Conservation (phyloP, 306 rosid species). For the Carpinus viminea region DNA sequence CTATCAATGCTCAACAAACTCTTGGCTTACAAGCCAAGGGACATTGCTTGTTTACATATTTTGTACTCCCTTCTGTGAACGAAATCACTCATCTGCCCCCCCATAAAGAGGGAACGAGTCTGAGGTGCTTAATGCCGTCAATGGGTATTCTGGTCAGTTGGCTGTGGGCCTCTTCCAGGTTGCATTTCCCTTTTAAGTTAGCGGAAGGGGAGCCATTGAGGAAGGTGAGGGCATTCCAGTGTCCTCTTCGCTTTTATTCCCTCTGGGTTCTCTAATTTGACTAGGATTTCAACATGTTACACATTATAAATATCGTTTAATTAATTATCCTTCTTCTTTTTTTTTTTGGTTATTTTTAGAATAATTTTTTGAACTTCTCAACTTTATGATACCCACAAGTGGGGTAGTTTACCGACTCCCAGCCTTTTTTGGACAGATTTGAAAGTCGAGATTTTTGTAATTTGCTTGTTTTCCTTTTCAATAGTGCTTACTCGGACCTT, state of each 20-base stretch:
- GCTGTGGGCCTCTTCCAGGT: constrained; percentile 32
- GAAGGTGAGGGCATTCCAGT: constrained; percentile 32
- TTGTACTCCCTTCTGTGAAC: constrained; percentile 14
- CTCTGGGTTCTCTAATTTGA: constrained; percentile 4
- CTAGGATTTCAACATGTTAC: constrained; percentile 5
- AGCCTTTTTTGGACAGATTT: too few relatives aligned
- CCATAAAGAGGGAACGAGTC: constrained; percentile 6
- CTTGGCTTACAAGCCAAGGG: constrained; percentile 73
- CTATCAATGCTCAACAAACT: constrained; percentile 32
- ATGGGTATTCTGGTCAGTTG: constrained; percentile 29
- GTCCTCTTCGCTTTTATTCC: background rate
- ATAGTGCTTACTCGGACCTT: too few relatives aligned
- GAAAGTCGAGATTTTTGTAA: too few relatives aligned
- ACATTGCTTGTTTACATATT: constrained; percentile 26
- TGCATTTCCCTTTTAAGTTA: constrained; percentile 42
- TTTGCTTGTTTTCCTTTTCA: too few relatives aligned
- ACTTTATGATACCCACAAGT: too few relatives aligned
- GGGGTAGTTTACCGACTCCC: too few relatives aligned
- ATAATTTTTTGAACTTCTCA: too few relatives aligned
- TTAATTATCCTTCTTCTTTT: too few relatives aligned
- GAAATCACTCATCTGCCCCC: constrained; percentile 31
- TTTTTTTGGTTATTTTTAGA: too few relatives aligned
- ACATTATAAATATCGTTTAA: background rate
- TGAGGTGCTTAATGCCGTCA: constrained; percentile 3
- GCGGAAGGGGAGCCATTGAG: constrained; percentile 34